Evolutionary conservation across 179 eudicot species (phyloP), one percentile per base, ranked within the genome.

Genomic region (Sideroxylon spinosum): DNA sequence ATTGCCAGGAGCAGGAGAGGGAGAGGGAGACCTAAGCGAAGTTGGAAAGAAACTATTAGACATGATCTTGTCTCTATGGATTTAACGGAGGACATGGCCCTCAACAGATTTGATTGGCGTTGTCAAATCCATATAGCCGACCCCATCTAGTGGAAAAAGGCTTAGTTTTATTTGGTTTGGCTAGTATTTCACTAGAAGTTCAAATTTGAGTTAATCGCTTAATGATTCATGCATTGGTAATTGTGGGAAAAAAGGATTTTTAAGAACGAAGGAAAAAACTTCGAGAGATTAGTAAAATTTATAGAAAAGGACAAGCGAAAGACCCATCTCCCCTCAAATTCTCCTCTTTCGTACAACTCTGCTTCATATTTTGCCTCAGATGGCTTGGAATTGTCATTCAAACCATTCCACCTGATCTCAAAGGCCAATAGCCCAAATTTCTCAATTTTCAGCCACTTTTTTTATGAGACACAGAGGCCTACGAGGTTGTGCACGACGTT

Each of bases 341-440:
- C 81, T 73, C 86, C 57, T 79, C 76, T 63, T 85, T 13, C 49
- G 85, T 83, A 85, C 83, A 64, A 81, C 84, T 84, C 76, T 85
- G 67, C 77, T 63, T 83, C 61, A 80, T 68, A 19, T 79, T 78
- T 65, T 73, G 59, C 75, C 83, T 82, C 59, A 37, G 48, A 73
- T 79, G 76, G 19, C 76, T 74, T 71, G 83, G 71, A 75, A 37
- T 64, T 82, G 12, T 78, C 73, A 63, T 86, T 86, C 12, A 83
- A 85, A 12, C 96, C 96, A 53, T 88, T 90, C 96, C 94, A 93
- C 80, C 81, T 89, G 68, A 93, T 84, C 81, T 93, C 97, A 62
- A 89, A 89, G 71, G 78, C 85, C 72, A 89, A 82, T 62, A 75
- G 73, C 29, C 77, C 11, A 71, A 77, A 63, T 17, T 17, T 76